Percentiles rank a stretch among this genome's conserved stretches.
Evolutionary conservation across 352 stramenopile genomes (phyloP).

Genomic region (Phytopythium ostracodes): DNA sequence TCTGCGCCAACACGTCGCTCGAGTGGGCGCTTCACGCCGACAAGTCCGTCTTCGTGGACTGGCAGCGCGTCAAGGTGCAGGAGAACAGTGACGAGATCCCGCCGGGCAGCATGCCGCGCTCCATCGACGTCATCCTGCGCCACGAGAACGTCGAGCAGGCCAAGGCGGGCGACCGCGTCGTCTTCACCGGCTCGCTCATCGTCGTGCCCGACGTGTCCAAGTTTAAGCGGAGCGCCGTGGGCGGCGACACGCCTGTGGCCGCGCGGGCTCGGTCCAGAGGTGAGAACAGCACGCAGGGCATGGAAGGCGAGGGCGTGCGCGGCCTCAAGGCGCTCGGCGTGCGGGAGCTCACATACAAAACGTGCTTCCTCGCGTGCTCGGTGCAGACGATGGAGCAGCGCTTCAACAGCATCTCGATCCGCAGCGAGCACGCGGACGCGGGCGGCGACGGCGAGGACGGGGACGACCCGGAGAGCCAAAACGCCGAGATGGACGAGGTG

Average conservation of each 20-base stretch:
- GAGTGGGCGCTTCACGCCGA: constrained; percentile 86
- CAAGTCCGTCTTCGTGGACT: constrained; percentile 97
- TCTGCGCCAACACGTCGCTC: constrained; percentile 88
- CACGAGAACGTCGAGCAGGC: constrained; percentile 97
- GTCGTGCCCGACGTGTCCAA: constrained; percentile 96
- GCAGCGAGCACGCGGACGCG: constrained; percentile 66
- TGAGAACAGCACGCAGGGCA: constrained; percentile 76
- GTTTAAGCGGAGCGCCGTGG: constrained; percentile 53
- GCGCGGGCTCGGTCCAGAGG: constrained; percentile 36
- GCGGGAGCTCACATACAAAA: constrained; percentile 97
- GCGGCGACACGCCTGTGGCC: constrained; percentile 66
- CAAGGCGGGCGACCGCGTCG: constrained; percentile 94
- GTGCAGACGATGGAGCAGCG: constrained; percentile 91
- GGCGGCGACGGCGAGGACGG: constrained; percentile 17
- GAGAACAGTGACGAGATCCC: constrained; percentile 99
- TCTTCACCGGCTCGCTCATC: constrained; percentile 94
- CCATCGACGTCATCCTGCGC: constrained; percentile 97
- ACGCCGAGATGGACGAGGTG: constrained; percentile 10
- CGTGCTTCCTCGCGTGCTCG: constrained; percentile 95
- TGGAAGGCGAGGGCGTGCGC: constrained; percentile 90
- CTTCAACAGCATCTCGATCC: constrained; percentile 86
- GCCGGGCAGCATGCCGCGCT: constrained; percentile 96
- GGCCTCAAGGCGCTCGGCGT: constrained; percentile 95
- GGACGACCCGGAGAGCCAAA: constrained; percentile 16
- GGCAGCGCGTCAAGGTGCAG: constrained; percentile 98